Evolutionary conservation across 2,329 filamentous ascomycete genomes (phyloP).

Genomic region (Beauveria bassiana): DNA sequence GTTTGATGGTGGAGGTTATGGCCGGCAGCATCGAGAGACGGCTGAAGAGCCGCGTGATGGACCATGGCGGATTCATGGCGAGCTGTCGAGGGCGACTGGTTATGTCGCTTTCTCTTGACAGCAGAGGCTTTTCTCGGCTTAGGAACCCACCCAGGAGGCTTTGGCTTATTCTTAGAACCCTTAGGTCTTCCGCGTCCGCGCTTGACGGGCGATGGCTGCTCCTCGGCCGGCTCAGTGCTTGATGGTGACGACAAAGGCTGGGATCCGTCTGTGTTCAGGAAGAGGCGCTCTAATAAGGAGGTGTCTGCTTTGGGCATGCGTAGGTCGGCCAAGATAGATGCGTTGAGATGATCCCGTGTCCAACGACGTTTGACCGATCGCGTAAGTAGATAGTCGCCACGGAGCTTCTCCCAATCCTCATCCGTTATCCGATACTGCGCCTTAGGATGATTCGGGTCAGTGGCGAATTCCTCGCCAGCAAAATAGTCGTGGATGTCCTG

Average conservation of each 20-base stretch:
- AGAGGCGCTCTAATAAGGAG: too few relatives aligned
- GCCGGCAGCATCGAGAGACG: constrained; percentile 14
- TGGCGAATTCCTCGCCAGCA: not conserved
- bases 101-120: not conserved
- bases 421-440: not conserved
- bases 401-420: too few relatives aligned
- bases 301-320: too few relatives aligned
- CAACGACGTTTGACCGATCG: too few relatives aligned
- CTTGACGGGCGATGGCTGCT: not conserved
- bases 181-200: not conserved
- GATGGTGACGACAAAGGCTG: too few relatives aligned
- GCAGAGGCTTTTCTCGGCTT: too few relatives aligned
- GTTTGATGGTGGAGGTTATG: constrained; percentile 5
- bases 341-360: too few relatives aligned
- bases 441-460: not conserved
- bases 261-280: too few relatives aligned
- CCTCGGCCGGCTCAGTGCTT: not conserved
- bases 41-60: constrained; percentile 25
- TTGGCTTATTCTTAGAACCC: constrained; percentile 1
- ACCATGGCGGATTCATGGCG: constrained; percentile 22
- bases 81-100: too few relatives aligned
- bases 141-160: not conserved
- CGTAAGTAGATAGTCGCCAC: too few relatives aligned
- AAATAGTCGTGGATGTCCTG: not conserved
- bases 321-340: too few relatives aligned